Evolutionary conservation across 495 filamentous ascomycete species (phyloP).

Genomic region (Parachaetomium inaequale): DNA sequence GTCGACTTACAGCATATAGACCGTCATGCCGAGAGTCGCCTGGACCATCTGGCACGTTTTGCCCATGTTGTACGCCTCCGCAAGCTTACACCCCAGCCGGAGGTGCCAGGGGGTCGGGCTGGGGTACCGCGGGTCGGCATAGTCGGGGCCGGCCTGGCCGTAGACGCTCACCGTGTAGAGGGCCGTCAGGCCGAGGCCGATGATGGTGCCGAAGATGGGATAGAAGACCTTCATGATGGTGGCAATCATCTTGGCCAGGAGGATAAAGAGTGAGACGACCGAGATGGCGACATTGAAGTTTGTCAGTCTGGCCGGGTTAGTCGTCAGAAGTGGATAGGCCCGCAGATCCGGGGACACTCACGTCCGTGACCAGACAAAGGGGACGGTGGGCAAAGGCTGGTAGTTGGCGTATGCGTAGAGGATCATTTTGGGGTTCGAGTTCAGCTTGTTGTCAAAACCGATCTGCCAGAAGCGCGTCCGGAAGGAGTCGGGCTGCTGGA

Average conservation of each 20-base stretch:
- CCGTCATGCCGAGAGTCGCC: conserved; percentile 63
- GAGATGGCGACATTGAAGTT: conserved; percentile 79
- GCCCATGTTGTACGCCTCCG: conserved; percentile 50
- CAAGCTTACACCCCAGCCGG: conserved; percentile 68
- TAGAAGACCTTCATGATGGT: conserved; percentile 69
- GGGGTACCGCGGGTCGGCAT: conserved; percentile 65
- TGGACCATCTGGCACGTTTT: conserved; percentile 76
- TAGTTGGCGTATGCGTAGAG: conserved; percentile 78
- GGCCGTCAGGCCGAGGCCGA: conserved; percentile 56
- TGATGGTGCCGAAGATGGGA: conserved; percentile 59
- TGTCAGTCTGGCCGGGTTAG: conserved; percentile 56
- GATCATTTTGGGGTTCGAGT: conserved; percentile 69
- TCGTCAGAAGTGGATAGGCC: not conserved
- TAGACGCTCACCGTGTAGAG: conserved; percentile 66
- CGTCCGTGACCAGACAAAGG: conserved; percentile 80
- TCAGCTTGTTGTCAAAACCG: conserved; percentile 74
- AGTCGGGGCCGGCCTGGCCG: conserved; percentile 76
- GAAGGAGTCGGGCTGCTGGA: conserved; percentile 76
- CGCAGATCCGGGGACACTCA: conserved; percentile 46
- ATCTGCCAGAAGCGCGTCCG: conserved; percentile 78
- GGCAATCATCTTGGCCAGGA: conserved; percentile 61
- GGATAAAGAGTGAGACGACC: conserved; percentile 67
- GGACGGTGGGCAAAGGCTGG: conserved; percentile 56
- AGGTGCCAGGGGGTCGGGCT: conserved; percentile 80
- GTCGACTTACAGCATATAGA: conserved; percentile 64